Percentiles rank a stretch among this genome's conserved stretches.
Evolutionary conservation across 208 protist genomes (phyloP).

Genomic region (Herpetomonas samuelpessoai): DNA sequence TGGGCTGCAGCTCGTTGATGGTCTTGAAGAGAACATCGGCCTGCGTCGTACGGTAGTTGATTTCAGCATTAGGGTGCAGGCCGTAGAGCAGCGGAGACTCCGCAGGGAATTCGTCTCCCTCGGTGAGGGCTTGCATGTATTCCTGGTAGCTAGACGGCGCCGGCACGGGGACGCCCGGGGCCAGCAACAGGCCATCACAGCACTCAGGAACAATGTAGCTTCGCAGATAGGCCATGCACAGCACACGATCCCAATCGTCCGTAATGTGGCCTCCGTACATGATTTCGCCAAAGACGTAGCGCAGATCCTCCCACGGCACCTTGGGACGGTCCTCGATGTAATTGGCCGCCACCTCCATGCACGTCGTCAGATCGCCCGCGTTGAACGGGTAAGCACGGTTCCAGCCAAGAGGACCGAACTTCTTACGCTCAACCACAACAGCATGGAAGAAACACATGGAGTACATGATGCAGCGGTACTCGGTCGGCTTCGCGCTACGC

Average conservation of each 20-base stretch:
- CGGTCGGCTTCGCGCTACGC: constrained; percentile 93
- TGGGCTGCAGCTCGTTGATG: constrained; percentile 97
- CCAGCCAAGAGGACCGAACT: constrained; percentile 98
- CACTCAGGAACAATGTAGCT: constrained; percentile 89
- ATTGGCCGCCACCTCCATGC: constrained; percentile 96
- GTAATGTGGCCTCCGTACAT: constrained; percentile 99
- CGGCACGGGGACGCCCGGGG: constrained; percentile 90
- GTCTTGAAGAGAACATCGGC: constrained; percentile 96
- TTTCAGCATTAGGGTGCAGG: constrained; percentile 99
- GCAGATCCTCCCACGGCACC: constrained; percentile 98
- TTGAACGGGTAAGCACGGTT: constrained; percentile 98
- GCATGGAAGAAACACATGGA: constrained; percentile 98
- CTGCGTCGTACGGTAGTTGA: constrained; percentile 97
- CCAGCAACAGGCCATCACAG: constrained; percentile 92
- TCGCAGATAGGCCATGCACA: constrained; percentile 96
- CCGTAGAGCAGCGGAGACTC: constrained; percentile 97
- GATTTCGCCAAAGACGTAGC: constrained; percentile 99
- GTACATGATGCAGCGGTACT: constrained; percentile 98
- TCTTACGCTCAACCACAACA: constrained; percentile 97
- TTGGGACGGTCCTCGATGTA: constrained; percentile 97
- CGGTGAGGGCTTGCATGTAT: constrained; percentile 95
- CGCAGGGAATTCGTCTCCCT: constrained; percentile 86
- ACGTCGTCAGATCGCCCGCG: constrained; percentile 97
- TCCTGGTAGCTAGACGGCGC: constrained; percentile 89
- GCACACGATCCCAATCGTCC: constrained; percentile 97